These are phyloP conservation scores for Dendrobium officinale DNA, from an alignment of 106 monocot genomes.

Conservation along the genomic window DNA sequence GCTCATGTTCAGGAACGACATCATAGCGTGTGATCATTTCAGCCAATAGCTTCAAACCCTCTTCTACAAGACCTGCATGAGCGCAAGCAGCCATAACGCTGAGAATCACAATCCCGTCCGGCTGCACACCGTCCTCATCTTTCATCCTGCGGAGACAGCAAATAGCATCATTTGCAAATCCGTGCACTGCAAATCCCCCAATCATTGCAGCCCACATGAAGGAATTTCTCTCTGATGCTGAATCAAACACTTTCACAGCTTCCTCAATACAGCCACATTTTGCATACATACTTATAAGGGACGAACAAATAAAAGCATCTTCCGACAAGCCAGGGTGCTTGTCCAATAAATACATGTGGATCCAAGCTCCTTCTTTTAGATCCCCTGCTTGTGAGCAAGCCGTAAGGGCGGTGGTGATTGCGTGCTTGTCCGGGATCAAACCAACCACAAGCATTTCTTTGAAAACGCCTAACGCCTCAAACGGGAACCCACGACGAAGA, in stretches of 20 bases:
- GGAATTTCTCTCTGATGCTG: constrained; percentile 22
- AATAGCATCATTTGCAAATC: constrained; percentile 36
- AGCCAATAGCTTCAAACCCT: constrained; percentile 30
- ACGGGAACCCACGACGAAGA: constrained; percentile 14
- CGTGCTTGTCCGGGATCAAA: constrained; percentile 26
- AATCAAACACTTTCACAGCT: constrained; percentile 32
- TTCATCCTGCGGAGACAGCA: constrained; percentile 36
- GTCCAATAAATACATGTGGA: constrained; percentile 27
- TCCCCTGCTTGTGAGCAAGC: constrained; percentile 48
- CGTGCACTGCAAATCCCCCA: constrained; percentile 51
- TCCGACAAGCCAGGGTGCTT: neutral
- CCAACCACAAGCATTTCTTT: constrained; percentile 6
- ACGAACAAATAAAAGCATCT: constrained; percentile 36
- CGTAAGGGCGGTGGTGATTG: constrained; percentile 40
- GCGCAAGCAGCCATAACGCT: constrained; percentile 43
- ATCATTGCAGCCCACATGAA: constrained; percentile 49
- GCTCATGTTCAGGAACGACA: constrained; percentile 43
- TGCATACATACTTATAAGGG: constrained; percentile 58
- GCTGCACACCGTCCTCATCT: constrained; percentile 35
- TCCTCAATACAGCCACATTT: constrained; percentile 50
- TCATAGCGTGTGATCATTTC: constrained; percentile 23
- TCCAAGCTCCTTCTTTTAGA: constrained; percentile 33
- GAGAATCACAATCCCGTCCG: constrained; percentile 43
- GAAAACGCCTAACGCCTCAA: constrained; percentile 26
- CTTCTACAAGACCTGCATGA: constrained; percentile 42